A percentile compares a stretch with the other conserved stretches of the same genome.
phyloP scores from a whole-genome alignment of 345 rosid genomes.

The Turnera subulata region DNA sequence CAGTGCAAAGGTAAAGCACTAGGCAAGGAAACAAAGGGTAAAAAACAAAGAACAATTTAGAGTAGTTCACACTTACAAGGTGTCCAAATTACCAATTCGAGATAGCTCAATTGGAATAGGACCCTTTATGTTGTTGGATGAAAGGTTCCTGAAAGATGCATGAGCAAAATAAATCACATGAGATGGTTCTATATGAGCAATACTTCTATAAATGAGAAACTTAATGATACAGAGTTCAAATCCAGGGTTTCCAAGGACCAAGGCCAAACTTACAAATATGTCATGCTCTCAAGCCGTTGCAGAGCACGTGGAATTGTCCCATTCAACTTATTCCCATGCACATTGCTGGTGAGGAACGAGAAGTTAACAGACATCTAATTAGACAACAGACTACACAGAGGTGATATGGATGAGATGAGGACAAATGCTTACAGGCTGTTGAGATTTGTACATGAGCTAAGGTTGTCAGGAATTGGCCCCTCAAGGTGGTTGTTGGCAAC shows the following conservation, averaged over 20 bases:
- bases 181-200: too few relatives aligned
- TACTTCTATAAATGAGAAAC: too few relatives aligned
- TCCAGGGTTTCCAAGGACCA: neutral
- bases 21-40: constrained; percentile 2
- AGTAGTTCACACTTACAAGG: constrained; percentile 52
- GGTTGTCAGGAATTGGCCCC: constrained; percentile 82
- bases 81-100: constrained; percentile 85
- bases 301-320: constrained; percentile 77
- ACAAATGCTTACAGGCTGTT: constrained; percentile 68
- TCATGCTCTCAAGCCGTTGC: constrained; percentile 85
- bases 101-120: constrained; percentile 86
- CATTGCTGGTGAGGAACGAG: constrained; percentile 50
- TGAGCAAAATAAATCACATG: too few relatives aligned
- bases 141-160: constrained; percentile 55
- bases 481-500: constrained; percentile 76
- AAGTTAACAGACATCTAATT: too few relatives aligned
- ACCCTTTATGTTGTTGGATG: constrained; percentile 68
- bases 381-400: too few relatives aligned
- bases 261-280: constrained; percentile 67
- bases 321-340: constrained; percentile 72
- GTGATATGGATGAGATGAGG: neutral
- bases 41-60: constrained; percentile 4
- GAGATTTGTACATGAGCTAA: constrained; percentile 85
- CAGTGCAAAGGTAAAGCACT: neutral
- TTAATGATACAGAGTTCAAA: neutral